Percentiles rank a stretch among this genome's conserved stretches.
Conservation (phyloP, 176 grass and related monocot species). For the Dactylis glomerata region DNA sequence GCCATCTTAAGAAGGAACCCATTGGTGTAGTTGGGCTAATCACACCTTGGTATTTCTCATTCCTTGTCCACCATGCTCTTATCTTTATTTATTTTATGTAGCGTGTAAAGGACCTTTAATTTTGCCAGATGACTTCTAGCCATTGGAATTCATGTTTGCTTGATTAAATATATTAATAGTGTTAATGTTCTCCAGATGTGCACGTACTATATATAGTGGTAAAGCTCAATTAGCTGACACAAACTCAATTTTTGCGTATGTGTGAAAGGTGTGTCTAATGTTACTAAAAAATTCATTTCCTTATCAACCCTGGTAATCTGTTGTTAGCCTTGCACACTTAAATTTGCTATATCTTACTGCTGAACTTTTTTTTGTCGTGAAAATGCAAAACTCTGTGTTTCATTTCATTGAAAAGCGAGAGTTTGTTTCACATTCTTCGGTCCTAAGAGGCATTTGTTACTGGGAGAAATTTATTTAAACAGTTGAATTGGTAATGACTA, state of each 20-base stretch:
- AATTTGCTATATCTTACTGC: not conserved
- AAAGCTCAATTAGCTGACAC: not conserved
- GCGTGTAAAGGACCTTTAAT: not conserved
- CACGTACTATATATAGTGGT: conserved; percentile 5
- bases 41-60: conserved; percentile 76
- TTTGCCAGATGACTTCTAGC: not conserved
- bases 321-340: conserved; percentile 9
- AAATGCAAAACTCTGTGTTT: too few relatives aligned
- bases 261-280: not conserved
- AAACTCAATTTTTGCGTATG: not conserved
- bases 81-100: not conserved
- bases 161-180: not conserved
- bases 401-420: too few relatives aligned
- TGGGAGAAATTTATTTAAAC: too few relatives aligned
- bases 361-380: too few relatives aligned
- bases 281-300: not conserved
- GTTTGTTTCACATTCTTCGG: too few relatives aligned
- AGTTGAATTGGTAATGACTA: not conserved
- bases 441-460: too few relatives aligned
- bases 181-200: not conserved
- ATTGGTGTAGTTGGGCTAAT: conserved; percentile 96
- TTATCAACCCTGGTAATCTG: not conserved
- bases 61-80: not conserved
- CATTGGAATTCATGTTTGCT: not conserved
- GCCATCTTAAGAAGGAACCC: conserved; percentile 73